Conservation (phyloP, 768 basidiomycete genomes). For the Albatrellus ellisii region DNA sequence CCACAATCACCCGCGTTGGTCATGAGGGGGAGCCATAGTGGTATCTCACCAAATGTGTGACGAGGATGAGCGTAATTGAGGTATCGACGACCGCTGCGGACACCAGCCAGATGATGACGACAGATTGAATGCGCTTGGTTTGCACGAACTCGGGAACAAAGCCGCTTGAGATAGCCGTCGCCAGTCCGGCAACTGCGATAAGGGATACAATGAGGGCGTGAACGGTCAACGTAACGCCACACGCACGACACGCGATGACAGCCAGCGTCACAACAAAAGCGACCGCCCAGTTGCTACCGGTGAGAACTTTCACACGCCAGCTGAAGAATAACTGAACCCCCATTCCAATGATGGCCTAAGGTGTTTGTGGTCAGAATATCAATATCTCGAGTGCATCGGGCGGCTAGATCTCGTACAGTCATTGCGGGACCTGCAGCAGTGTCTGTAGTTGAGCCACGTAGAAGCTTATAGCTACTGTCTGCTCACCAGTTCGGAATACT, state of each 20-base stretch:
- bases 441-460: no score
- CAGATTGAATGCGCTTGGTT: constrained; percentile 8
- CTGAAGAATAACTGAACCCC: constrained; percentile 7
- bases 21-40: neutral
- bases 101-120: constrained; percentile 12
- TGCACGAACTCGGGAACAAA: constrained; percentile 6
- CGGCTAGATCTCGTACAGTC: constrained; percentile 1
- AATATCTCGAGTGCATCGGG: no score
- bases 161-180: constrained; percentile 8
- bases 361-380: neutral
- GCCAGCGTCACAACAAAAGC: neutral
- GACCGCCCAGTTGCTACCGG: neutral
- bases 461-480: no score
- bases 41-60: constrained; percentile 10
- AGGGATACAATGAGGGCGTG: neutral
- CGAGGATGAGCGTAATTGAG: constrained; percentile 9
- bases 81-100: constrained; percentile 8
- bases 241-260: constrained; percentile 1
- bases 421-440: constrained; percentile 4
- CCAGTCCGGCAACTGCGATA: constrained; percentile 11
- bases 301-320: constrained; percentile 6
- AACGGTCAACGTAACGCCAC: no score
- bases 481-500: no score
- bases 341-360: constrained; percentile 2
- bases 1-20: neutral